Evolutionary conservation across 352 stramenopile species (phyloP).

Genomic region (Globisporangium cylindrosporum): DNA sequence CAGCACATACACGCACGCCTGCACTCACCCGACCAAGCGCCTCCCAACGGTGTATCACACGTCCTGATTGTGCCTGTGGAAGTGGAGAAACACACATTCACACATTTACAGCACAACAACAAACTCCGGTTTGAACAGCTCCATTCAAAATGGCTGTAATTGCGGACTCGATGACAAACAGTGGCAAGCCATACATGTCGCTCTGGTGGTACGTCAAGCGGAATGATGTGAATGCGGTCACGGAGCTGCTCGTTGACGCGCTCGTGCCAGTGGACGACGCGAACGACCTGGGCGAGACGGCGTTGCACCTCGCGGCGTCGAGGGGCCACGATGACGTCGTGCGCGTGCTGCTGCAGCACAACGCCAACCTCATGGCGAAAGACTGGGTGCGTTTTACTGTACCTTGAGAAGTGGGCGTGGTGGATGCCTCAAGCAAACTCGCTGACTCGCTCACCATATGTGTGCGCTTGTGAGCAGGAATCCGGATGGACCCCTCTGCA

Average conservation of each 20-base stretch:
- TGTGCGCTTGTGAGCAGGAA: conserved; percentile 39
- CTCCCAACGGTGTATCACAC: conserved; percentile 5
- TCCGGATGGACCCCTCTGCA: conserved; percentile 82
- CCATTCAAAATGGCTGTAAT: not conserved
- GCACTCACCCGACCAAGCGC: not conserved
- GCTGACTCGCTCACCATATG: conserved; percentile 17
- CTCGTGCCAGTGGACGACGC: conserved; percentile 48
- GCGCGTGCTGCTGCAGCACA: conserved; percentile 52
- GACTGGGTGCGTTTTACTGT: conserved; percentile 52
- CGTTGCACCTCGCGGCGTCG: conserved; percentile 66
- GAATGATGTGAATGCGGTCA: conserved; percentile 5
- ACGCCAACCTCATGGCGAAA: conserved; percentile 41
- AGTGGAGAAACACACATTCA: conserved; percentile 7
- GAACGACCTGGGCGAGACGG: conserved; percentile 71
- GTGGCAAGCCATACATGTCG: not conserved
- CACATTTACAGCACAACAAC: not conserved
- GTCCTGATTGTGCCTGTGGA: conserved; percentile 3
- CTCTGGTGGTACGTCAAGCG: conserved; percentile 6
- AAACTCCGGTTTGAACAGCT: not conserved
- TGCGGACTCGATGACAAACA: conserved; percentile 2
- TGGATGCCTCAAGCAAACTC: not conserved
- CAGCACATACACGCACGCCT: not conserved
- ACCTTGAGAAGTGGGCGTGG: not conserved
- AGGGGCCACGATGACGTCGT: conserved; percentile 52
- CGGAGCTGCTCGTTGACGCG: conserved; percentile 24